These are phyloP conservation scores for Chaetothyriales sp. DNA, from an alignment of 2,329 filamentous ascomycete species.

Conservation along the genomic window DNA sequence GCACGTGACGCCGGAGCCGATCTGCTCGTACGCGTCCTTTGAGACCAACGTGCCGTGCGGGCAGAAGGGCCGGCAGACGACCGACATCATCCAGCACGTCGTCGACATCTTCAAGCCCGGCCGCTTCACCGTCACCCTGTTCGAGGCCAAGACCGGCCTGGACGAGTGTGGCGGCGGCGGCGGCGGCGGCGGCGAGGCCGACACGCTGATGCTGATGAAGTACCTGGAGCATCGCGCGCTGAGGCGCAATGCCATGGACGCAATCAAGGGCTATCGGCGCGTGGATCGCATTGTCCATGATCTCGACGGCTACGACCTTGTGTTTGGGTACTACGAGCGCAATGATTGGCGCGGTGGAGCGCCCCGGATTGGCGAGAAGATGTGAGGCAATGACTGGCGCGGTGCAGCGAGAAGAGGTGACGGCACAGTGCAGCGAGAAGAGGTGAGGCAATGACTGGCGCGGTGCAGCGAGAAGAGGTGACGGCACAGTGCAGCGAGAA, in stretches of 20 bases:
- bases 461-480: no score
- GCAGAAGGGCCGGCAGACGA: slow-evolving; percentile 75
- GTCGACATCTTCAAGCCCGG: slow-evolving; percentile 93
- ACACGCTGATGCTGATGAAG: slow-evolving; percentile 25
- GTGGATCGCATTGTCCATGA: slow-evolving; percentile 94
- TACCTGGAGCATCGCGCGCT: slow-evolving; percentile 31
- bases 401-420: no score
- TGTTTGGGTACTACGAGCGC: slow-evolving; percentile 92
- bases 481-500: no score
- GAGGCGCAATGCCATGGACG: slow-evolving; percentile 49
- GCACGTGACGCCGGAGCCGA: slow-evolving; percentile 90
- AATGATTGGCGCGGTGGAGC: slow-evolving; percentile 62
- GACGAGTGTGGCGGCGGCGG: slow-evolving; percentile 30
- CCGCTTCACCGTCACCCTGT: slow-evolving; percentile 93
- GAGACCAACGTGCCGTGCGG: slow-evolving; percentile 92
- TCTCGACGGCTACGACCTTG: slow-evolving; percentile 89
- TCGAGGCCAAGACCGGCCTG: slow-evolving; percentile 62
- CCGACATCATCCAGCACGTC: slow-evolving; percentile 84
- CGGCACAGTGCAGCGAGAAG: no score
- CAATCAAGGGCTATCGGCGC: slow-evolving; percentile 71
- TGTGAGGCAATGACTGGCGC: neutral
- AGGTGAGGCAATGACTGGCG: no score
- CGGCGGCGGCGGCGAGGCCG: no score
- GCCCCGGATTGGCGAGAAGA: slow-evolving; percentile 45
- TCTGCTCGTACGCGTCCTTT: slow-evolving; percentile 95